A percentile compares a stretch with the other conserved stretches of the same genome.
Evolutionary conservation across 768 basidiomycete species (phyloP).

Genomic region (Boletus edulis): DNA sequence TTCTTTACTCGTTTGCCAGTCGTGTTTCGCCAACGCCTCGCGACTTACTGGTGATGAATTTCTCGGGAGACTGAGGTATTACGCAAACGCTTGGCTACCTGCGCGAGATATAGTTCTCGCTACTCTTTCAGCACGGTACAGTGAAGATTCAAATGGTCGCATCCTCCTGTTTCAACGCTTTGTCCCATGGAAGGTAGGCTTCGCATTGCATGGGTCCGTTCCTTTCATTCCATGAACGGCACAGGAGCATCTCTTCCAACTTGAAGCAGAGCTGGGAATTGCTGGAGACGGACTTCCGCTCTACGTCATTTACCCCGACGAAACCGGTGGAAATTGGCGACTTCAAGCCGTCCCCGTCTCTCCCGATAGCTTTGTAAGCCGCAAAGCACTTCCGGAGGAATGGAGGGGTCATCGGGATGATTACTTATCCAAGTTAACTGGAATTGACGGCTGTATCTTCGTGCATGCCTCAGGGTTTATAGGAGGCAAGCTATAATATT

Average conservation of each 20-base stretch:
- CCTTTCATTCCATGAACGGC: constrained; percentile 13
- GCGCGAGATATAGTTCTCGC: constrained; percentile 77
- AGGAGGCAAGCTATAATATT: constrained; percentile 58
- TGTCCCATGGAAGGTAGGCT: constrained; percentile 81
- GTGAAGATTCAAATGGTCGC: constrained; percentile 67
- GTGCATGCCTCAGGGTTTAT: constrained; percentile 97
- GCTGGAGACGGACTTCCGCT: constrained; percentile 53
- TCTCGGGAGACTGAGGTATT: constrained; percentile 72
- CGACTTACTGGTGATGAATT: constrained; percentile 85
- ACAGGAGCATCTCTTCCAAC: constrained; percentile 87
- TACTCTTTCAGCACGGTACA: constrained; percentile 52
- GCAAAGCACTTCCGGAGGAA: constrained; percentile 87
- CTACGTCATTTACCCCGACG: constrained; percentile 91
- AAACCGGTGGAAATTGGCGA: constrained; percentile 74
- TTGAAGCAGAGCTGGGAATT: constrained; percentile 61
- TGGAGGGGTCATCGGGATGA: constrained; percentile 95
- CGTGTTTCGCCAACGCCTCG: constrained; percentile 77
- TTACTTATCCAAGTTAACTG: constrained; percentile 64
- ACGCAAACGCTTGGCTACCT: constrained; percentile 88
- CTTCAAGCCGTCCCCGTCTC: constrained; percentile 87
- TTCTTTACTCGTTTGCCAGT: constrained; percentile 39
- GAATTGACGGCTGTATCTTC: constrained; percentile 84
- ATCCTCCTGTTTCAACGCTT: constrained; percentile 80
- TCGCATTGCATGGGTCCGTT: background rate
- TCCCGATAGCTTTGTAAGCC: constrained; percentile 82